These are phyloP conservation scores for Mucor velutinosus DNA, from an alignment of 371 early-diverging fungal genomes.

Conservation along the genomic window DNA sequence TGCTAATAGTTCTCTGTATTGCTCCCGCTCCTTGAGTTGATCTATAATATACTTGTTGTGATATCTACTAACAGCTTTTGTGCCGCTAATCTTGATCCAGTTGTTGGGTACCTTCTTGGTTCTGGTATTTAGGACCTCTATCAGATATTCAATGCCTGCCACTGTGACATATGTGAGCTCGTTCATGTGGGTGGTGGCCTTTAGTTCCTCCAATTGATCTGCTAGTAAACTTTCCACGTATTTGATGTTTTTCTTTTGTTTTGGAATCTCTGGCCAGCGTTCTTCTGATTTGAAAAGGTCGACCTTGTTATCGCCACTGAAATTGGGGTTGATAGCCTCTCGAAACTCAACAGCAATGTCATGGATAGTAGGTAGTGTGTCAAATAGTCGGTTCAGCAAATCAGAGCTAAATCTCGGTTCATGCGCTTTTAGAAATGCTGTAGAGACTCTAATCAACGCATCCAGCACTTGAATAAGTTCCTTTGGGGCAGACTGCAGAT, in stretches of 20 bases:
- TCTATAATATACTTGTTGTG: conserved; percentile 73
- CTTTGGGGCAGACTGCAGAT: conserved; percentile 53
- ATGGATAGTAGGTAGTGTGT: conserved; percentile 40
- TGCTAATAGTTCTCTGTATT: conserved; percentile 68
- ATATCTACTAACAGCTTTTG: conserved; percentile 82
- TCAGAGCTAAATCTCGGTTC: conserved; percentile 34
- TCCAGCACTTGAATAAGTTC: conserved; percentile 61
- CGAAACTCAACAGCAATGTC: conserved; percentile 39
- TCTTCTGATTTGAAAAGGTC: conserved; percentile 54
- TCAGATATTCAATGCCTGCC: conserved; percentile 56
- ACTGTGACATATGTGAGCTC: conserved; percentile 59
- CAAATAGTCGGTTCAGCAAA: conserved; percentile 41
- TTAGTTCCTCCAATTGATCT: conserved; percentile 45
- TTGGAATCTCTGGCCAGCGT: conserved; percentile 58
- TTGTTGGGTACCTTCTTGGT: conserved; percentile 61
- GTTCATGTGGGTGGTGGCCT: conserved; percentile 38
- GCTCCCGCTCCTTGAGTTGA: conserved; percentile 72
- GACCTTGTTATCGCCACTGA: conserved; percentile 29
- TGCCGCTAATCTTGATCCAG: conserved; percentile 82
- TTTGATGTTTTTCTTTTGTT: conserved; percentile 40
- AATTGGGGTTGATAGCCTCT: not conserved
- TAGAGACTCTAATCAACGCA: conserved; percentile 51
- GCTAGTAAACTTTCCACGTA: conserved; percentile 52
- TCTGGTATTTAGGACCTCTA: conserved; percentile 59
- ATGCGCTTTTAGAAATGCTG: conserved; percentile 17